phyloP scores from a whole-genome alignment of 2,329 filamentous ascomycete species.

The Orbilia javanica region DNA sequence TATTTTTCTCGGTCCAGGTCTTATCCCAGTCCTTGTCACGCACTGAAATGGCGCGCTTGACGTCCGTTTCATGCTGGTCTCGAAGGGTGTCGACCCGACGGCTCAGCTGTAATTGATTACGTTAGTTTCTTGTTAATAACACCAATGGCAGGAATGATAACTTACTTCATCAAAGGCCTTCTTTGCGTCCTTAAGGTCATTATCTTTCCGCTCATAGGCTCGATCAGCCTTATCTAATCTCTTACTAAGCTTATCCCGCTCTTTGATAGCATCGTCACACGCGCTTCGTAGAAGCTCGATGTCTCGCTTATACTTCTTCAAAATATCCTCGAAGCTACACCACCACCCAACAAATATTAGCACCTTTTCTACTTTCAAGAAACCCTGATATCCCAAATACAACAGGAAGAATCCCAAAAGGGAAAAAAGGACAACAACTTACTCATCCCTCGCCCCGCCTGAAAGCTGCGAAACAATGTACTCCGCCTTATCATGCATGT shows the following conservation, averaged over 20 bases:
- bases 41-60: conserved; percentile 53
- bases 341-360: neutral
- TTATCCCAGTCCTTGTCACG: conserved; percentile 58
- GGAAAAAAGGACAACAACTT: conserved; percentile 13
- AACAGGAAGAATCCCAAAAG: conserved; percentile 6
- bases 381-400: neutral
- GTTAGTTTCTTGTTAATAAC: conserved; percentile 6
- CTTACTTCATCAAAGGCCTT: conserved; percentile 55
- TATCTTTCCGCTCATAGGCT: conserved; percentile 52
- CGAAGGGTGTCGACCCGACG: conserved; percentile 47
- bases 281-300: conserved; percentile 45
- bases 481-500: conserved; percentile 47
- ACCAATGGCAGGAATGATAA: neutral
- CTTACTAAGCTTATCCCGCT: conserved; percentile 57
- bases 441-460: conserved; percentile 51
- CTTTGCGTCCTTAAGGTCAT: conserved; percentile 53
- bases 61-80: conserved; percentile 52
- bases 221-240: conserved; percentile 49
- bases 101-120: conserved; percentile 27
- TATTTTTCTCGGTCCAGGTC: conserved; percentile 58
- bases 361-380: neutral
- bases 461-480: conserved; percentile 44
- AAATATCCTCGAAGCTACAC: conserved; percentile 49
- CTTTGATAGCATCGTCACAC: conserved; percentile 49
- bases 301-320: conserved; percentile 48